A percentile compares a stretch with the other conserved stretches of the same genome.
Evolutionary conservation across 1,139 yeast species (phyloP).

Genomic region (Casaregolazyma suthepensis): DNA sequence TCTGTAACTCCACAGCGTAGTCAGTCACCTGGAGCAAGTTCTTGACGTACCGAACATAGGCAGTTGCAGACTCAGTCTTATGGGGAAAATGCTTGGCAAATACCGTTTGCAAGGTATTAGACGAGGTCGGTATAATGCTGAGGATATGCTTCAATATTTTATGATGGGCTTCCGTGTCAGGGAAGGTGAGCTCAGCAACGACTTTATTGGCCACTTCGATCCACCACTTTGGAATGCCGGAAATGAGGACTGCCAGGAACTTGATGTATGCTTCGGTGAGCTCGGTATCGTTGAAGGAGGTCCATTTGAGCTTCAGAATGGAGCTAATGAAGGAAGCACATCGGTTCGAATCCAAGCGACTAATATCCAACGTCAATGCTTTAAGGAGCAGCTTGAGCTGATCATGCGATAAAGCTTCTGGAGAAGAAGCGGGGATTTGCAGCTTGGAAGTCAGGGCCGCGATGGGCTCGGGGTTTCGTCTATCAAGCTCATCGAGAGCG

Average conservation of each 20-base stretch:
- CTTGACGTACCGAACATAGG: constrained; percentile 55
- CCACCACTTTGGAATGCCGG: constrained; percentile 87
- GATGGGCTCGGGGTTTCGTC: constrained; percentile 39
- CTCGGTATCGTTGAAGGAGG: constrained; percentile 28
- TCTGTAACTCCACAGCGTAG: constrained; percentile 66
- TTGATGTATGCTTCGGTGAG: constrained; percentile 44
- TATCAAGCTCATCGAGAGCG: constrained; percentile 58
- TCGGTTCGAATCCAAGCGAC: constrained; percentile 43
- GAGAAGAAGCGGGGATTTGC: constrained; percentile 36
- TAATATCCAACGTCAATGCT: constrained; percentile 46
- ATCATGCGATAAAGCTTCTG: constrained; percentile 39
- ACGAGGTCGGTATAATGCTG: constrained; percentile 73
- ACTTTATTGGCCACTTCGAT: constrained; percentile 67
- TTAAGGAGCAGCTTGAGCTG: constrained; percentile 43
- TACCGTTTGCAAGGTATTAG: constrained; percentile 55
- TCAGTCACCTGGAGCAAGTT: constrained; percentile 55
- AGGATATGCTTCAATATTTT: constrained; percentile 56
- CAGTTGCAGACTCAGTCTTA: constrained; percentile 54
- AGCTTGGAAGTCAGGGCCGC: constrained; percentile 43
- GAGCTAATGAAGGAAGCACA: constrained; percentile 44
- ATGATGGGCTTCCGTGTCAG: constrained; percentile 55
- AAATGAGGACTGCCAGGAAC: constrained; percentile 70
- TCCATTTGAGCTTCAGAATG: constrained; percentile 56
- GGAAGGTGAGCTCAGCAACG: constrained; percentile 49
- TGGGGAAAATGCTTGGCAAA: constrained; percentile 68